These are phyloP conservation scores for Uronychia setigera DNA, from an alignment of 73 alveolate species.

Conservation along the genomic window DNA sequence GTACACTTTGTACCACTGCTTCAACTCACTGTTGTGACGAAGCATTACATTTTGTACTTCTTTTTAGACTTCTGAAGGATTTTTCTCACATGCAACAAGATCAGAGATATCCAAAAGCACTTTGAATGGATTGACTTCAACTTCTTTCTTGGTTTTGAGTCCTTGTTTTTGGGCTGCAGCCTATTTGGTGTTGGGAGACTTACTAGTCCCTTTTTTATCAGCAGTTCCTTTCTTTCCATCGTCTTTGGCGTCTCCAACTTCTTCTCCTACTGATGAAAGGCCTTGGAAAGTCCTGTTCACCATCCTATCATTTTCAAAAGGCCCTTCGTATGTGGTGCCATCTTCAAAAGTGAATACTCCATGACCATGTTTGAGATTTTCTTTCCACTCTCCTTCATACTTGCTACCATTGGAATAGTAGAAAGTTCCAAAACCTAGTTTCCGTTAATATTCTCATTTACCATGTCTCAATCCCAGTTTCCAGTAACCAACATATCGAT, in stretches of 20 bases:
- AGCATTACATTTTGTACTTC: conserved; percentile 88
- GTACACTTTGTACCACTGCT: conserved; percentile 88
- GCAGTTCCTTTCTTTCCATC: conserved; percentile 14
- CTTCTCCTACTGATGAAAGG: conserved; percentile 58
- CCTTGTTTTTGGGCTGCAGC: conserved; percentile 38
- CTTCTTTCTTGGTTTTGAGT: conserved; percentile 69
- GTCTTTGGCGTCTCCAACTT: neutral
- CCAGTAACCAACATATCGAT: conserved; percentile 99
- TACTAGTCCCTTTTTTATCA: conserved; percentile 8
- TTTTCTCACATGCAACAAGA: conserved; percentile 84
- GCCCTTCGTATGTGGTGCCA: conserved; percentile 96
- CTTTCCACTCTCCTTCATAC: conserved; percentile 98
- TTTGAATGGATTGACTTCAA: conserved; percentile 94
- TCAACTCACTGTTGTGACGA: conserved; percentile 87
- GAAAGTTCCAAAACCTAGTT: conserved; percentile 83
- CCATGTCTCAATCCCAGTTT: conserved; percentile 97
- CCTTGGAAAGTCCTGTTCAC: conserved; percentile 79
- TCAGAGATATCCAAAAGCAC: conserved; percentile 92
- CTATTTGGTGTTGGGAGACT: neutral
- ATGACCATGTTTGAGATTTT: conserved; percentile 94
- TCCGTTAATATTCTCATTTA: conserved; percentile 81
- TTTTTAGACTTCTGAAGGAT: conserved; percentile 75
- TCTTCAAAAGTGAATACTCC: conserved; percentile 96
- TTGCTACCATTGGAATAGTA: conserved; percentile 97
- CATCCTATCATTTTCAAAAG: conserved; percentile 97